These are phyloP conservation scores for Septoria petroselini DNA, from an alignment of 2,329 filamentous ascomycete genomes.

Conservation along the genomic window DNA sequence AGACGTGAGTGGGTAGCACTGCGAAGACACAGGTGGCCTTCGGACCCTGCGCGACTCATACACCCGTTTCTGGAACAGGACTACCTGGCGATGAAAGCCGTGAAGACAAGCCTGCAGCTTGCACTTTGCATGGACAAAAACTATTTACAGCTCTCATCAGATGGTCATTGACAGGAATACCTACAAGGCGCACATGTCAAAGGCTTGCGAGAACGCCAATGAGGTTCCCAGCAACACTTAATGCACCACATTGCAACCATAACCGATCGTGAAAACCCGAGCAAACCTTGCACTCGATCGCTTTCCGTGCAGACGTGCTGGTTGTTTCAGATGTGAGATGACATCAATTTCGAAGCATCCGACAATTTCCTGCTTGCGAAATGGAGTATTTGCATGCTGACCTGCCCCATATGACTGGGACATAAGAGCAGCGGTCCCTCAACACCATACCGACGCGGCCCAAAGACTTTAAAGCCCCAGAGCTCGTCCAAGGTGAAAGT, in stretches of 20 bases:
- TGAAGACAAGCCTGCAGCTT: too few species aligned
- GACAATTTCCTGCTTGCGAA: background rate
- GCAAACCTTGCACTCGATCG: background rate
- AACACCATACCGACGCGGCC: background rate
- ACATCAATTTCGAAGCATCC: slow-evolving; percentile 1
- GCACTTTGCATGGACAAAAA: too few species aligned
- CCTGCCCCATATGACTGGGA: background rate
- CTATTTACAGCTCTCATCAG: background rate
- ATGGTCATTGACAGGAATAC: background rate
- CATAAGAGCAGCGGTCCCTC: background rate
- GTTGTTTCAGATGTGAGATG: slow-evolving; percentile 2
- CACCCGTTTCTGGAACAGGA: background rate
- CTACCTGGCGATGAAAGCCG: background rate
- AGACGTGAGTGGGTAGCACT: background rate
- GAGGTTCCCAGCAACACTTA: too few species aligned
- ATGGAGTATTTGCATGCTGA: background rate
- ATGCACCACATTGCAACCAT: background rate
- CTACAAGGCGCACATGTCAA: background rate
- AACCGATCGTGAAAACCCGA: background rate
- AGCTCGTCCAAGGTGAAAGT: background rate
- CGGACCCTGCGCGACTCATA: background rate
- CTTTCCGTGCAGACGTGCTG: background rate
- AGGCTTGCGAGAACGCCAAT: too few species aligned
- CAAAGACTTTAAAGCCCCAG: background rate
- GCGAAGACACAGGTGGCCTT: background rate